Evolutionary conservation across 2,329 filamentous ascomycete genomes (phyloP), one percentile per base, ranked within the genome.

Genomic region (Aspergillus sp.): DNA sequence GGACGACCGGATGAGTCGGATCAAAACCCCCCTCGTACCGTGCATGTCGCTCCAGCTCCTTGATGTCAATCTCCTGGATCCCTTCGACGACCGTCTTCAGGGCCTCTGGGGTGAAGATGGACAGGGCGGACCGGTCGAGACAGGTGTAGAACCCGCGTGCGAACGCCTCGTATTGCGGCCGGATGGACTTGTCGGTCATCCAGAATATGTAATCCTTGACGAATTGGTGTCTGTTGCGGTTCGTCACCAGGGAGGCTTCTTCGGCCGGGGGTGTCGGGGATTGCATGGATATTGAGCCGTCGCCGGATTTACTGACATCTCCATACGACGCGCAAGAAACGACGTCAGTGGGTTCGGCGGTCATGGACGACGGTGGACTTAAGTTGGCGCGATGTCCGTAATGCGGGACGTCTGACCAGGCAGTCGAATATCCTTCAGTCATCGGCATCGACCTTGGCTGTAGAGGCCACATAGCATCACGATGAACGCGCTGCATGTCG

Each of bases 61-160:
- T 59, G 4, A 95, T 76, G 60, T 94, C 84, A 54, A 97, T 90
- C 32, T 85, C 78, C 57, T 88, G 85, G 2, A 83, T 76, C 28
- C 93, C 93, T 72, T 97, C 90, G 0, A 96, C 78, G 1, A 96
- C 71, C 1, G 79, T 79, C 62, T 90, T 87, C 5, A 98, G 74
- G 1, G 84, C 77, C 1, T 75, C 67, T 0, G 88, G 79, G 2
- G 76, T 84, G 51, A 94, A 80, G n/a, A 94, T 76, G 2, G 75
- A 75, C 2, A 95, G 73, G 0, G 86, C 83, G 44, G 83, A 83
- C 10, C 76, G 73, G 49, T 86, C 77, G 28, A 95, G 72, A 56
- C 88, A 90, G 1, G 81, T 76, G 48, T 79, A 78, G 68, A 97
- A 96, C 2, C 93, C 93, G 26, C 79, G 78, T 28, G 82, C 76